Conservation (phyloP, 164 flowering plant genomes). For the Stephania cephalantha region DNA sequence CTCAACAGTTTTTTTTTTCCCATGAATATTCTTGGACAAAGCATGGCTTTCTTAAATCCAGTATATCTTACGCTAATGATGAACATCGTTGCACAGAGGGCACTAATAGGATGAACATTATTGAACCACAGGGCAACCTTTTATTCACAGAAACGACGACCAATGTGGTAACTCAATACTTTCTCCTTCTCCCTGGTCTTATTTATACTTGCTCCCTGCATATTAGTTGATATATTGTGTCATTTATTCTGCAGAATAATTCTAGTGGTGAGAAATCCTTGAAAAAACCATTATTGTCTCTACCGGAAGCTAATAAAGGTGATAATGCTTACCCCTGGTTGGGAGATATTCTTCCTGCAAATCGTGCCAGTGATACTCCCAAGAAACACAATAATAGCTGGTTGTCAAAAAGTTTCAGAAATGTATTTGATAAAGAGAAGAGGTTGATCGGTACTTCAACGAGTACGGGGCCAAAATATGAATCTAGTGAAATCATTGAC, state of each 20-base stretch:
- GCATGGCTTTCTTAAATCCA: neutral
- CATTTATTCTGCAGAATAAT: slow-evolving; percentile 27
- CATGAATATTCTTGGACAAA: too few relatives aligned
- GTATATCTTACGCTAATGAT: neutral
- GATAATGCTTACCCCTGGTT: slow-evolving; percentile 21
- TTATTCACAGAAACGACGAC: slow-evolving; percentile 18
- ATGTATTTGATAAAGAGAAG: slow-evolving; percentile 20
- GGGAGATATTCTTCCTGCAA: slow-evolving; percentile 64
- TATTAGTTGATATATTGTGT: slow-evolving; percentile 9
- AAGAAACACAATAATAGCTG: slow-evolving; percentile 15
- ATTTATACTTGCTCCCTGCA: slow-evolving; percentile 4
- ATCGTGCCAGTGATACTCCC: slow-evolving; percentile 45
- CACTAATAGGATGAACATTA: slow-evolving; percentile 12
- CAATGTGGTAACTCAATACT: slow-evolving; percentile 23
- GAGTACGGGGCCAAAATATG: slow-evolving; percentile 15
- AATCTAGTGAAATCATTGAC: slow-evolving; percentile 28
- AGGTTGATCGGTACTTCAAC: slow-evolving; percentile 11
- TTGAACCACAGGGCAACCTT: slow-evolving; percentile 20
- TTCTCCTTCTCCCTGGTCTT: neutral
- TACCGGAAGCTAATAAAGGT: slow-evolving; percentile 26
- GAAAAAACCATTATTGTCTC: slow-evolving; percentile 29
- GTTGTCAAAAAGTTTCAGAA: slow-evolving; percentile 24
- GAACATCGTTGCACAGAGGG: slow-evolving; percentile 7
- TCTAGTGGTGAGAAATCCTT: slow-evolving; percentile 21
- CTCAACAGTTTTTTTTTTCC: too few relatives aligned